phyloP scores from a whole-genome alignment of 805 yeast genomes.

The Yarrowia sp. region DNA sequence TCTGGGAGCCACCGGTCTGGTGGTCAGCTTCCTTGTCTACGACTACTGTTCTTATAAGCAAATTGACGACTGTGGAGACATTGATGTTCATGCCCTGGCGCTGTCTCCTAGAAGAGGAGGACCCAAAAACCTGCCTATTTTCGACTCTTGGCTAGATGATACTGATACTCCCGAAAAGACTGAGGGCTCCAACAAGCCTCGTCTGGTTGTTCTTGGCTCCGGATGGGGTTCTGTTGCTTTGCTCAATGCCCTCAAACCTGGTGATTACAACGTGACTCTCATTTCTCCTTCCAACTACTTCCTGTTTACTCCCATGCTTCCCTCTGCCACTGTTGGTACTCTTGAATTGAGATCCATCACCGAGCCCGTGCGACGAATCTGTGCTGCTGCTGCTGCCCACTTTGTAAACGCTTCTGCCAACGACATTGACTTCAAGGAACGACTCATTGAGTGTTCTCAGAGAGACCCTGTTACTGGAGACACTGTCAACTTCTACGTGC shows the following conservation, averaged over 20 bases:
- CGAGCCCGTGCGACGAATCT: slow-evolving; percentile 60
- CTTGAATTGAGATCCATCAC: slow-evolving; percentile 59
- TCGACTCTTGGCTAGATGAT: slow-evolving; percentile 54
- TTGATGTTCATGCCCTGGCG: slow-evolving; percentile 52
- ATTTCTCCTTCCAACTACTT: slow-evolving; percentile 68
- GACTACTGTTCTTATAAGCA: slow-evolving; percentile 33
- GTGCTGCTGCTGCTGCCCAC: slow-evolving; percentile 53
- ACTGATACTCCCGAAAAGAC: slow-evolving; percentile 45
- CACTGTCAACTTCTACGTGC: slow-evolving; percentile 51
- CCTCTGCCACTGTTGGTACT: slow-evolving; percentile 69
- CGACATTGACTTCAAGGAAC: slow-evolving; percentile 53
- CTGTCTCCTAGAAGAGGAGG: slow-evolving; percentile 59
- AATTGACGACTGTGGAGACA: slow-evolving; percentile 38
- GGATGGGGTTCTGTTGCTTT: slow-evolving; percentile 72
- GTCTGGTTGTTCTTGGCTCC: slow-evolving; percentile 59
- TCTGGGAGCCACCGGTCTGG: slow-evolving; percentile 26
- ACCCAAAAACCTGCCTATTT: slow-evolving; percentile 65
- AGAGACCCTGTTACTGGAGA: slow-evolving; percentile 44
- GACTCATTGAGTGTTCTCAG: slow-evolving; percentile 54
- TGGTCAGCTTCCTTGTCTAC: slow-evolving; percentile 56
- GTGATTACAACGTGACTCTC: slow-evolving; percentile 61
- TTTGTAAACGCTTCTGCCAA: slow-evolving; percentile 62
- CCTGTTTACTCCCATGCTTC: slow-evolving; percentile 65
- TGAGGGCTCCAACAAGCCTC: slow-evolving; percentile 41
- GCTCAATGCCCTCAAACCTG: slow-evolving; percentile 49